Conservation (phyloP, 768 basidiomycete species). For the Wakefieldia striispora region DNA sequence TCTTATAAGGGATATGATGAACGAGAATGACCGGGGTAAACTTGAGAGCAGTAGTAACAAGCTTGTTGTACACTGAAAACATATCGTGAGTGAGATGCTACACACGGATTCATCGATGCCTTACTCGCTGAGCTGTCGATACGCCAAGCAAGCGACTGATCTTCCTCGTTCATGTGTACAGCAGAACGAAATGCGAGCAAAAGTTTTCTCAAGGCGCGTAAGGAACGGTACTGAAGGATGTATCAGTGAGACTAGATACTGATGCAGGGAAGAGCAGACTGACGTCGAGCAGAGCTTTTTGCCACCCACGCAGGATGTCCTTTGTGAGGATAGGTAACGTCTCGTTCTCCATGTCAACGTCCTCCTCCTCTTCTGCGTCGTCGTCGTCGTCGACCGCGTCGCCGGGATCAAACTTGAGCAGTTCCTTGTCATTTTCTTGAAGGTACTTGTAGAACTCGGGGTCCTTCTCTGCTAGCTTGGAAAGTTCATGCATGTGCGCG, state of each 20-base stretch:
- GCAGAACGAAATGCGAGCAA: conserved; percentile 91
- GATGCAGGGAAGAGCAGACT: conserved; percentile 12
- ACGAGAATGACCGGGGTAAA: conserved; percentile 89
- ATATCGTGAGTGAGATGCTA: background rate
- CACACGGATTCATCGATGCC: background rate
- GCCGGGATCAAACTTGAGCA: conserved; percentile 74
- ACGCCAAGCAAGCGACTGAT: conserved; percentile 75
- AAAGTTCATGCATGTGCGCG: conserved; percentile 76
- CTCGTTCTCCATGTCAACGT: conserved; percentile 41
- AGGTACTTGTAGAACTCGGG: conserved; percentile 99
- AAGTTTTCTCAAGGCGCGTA: conserved; percentile 79
- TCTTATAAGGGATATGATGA: conserved; percentile 88
- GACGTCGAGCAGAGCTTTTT: conserved; percentile 84
- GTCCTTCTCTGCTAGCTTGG: conserved; percentile 90
- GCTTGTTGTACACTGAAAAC: conserved; percentile 84
- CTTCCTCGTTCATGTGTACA: conserved; percentile 84
- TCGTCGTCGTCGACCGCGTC: conserved; percentile 47
- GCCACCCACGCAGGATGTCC: conserved; percentile 76
- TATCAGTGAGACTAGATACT: background rate
- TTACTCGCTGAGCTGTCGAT: conserved; percentile 69
- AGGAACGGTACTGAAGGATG: conserved; percentile 68
- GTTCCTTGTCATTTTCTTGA: conserved; percentile 89
- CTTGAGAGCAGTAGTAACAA: conserved; percentile 79
- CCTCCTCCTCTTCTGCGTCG: conserved; percentile 41
- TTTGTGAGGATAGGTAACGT: conserved; percentile 60